Evolutionary conservation across 306 rosid genomes (phyloP).

Genomic region (Prunus campanulata): DNA sequence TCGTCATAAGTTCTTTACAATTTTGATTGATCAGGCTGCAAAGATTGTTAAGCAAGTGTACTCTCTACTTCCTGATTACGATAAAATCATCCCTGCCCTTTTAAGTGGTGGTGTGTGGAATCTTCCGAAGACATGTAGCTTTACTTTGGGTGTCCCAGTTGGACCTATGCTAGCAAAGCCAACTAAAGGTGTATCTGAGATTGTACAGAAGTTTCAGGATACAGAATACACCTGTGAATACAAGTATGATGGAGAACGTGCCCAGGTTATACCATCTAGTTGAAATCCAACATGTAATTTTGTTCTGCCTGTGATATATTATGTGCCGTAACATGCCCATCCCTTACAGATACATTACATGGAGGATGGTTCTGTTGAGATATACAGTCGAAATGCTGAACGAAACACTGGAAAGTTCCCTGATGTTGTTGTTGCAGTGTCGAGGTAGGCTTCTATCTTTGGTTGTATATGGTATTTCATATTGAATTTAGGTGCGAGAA

Average conservation of each 20-base stretch:
- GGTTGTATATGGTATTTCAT: background rate
- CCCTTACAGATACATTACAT: slow-evolving; percentile 74
- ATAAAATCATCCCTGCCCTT: slow-evolving; percentile 71
- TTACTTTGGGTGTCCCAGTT: slow-evolving; percentile 83
- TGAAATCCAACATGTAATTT: slow-evolving; percentile 7
- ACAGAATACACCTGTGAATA: slow-evolving; percentile 88
- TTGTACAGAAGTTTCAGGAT: slow-evolving; percentile 74
- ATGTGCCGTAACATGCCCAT: slow-evolving; percentile 24
- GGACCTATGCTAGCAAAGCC: slow-evolving; percentile 96
- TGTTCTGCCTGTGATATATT: slow-evolving; percentile 11
- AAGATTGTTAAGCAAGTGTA: slow-evolving; percentile 80
- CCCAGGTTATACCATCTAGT: slow-evolving; percentile 63
- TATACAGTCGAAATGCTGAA: slow-evolving; percentile 94
- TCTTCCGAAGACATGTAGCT: slow-evolving; percentile 65
- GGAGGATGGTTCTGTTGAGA: slow-evolving; percentile 84
- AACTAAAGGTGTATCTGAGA: slow-evolving; percentile 74
- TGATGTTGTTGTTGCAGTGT: slow-evolving; percentile 69
- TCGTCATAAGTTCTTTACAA: slow-evolving; percentile 10
- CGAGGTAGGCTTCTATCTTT: slow-evolving; percentile 49
- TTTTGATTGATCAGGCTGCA: slow-evolving; percentile 65
- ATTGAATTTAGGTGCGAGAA: slow-evolving; percentile 2
- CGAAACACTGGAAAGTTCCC: slow-evolving; percentile 89
- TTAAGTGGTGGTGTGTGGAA: slow-evolving; percentile 74
- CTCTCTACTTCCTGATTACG: slow-evolving; percentile 83
- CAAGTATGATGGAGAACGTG: slow-evolving; percentile 97